These are phyloP conservation scores for Fusarium anthophilum DNA, from an alignment of 2,329 filamentous ascomycete species.

Conservation along the genomic window DNA sequence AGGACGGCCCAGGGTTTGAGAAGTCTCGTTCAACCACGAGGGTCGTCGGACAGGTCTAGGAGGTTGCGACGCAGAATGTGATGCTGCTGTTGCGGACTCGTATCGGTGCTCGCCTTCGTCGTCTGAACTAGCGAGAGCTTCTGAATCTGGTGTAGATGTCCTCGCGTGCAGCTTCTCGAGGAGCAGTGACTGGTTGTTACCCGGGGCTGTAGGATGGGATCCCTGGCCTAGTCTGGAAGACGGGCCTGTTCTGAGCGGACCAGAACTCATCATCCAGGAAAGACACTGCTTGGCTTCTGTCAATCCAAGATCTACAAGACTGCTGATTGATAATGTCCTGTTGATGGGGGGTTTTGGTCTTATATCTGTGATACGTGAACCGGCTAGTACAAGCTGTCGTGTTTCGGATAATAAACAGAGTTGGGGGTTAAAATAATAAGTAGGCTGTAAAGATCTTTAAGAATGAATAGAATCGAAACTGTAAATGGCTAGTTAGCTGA, in stretches of 20 bases:
- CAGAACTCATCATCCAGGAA: constrained; percentile 59
- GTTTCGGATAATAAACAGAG: constrained; percentile 8
- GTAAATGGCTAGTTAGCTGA: constrained; percentile 34
- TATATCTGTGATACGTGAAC: background rate
- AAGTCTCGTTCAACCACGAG: constrained; percentile 88
- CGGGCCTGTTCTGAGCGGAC: constrained; percentile 59
- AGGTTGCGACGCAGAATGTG: constrained; percentile 51
- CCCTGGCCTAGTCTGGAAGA: constrained; percentile 62
- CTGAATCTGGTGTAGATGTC: constrained; percentile 91
- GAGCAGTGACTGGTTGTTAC: constrained; percentile 70
- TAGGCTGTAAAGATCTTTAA: constrained; percentile 25
- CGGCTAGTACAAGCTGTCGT: constrained; percentile 8
- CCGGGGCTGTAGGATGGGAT: constrained; percentile 55
- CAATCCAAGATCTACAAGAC: background rate
- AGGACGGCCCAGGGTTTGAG: constrained; percentile 68
- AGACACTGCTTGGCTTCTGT: constrained; percentile 15
- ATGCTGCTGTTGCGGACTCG: constrained; percentile 57
- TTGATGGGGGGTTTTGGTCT: background rate
- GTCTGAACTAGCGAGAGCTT: constrained; percentile 92
- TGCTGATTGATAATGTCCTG: background rate
- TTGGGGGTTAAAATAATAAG: constrained; percentile 10
- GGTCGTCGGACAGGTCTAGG: constrained; percentile 75
- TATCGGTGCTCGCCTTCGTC: constrained; percentile 81
- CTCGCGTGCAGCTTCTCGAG: constrained; percentile 81
- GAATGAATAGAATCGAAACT: constrained; percentile 36